Conservation (phyloP, 495 filamentous ascomycete species). For the Penicillium simplicissimum region DNA sequence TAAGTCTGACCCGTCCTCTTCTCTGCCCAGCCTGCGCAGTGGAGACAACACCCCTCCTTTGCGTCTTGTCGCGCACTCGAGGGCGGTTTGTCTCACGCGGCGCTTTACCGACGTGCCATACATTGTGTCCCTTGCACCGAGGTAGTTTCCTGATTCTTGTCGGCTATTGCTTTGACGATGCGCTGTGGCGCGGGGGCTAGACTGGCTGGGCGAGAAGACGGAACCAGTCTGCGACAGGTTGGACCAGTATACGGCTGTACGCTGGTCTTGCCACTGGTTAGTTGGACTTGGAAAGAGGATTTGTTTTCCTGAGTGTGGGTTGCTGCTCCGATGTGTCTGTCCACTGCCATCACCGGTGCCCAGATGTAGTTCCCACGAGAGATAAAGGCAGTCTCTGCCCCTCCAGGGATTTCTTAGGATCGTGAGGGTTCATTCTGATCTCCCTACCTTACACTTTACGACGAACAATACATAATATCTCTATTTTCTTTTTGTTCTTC, state of each 20-base stretch:
- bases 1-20: not conserved
- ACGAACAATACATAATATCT: not conserved
- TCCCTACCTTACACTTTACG: not conserved
- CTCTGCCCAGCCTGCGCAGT: not conserved
- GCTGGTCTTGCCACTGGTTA: too few species aligned
- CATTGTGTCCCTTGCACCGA: not conserved
- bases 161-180: conserved; percentile 3
- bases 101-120: not conserved
- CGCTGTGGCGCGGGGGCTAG: not conserved
- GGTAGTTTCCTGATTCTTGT: not conserved
- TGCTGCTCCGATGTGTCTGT: not conserved
- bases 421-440: not conserved
- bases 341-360: not conserved
- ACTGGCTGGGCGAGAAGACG: conserved; percentile 2
- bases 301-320: not conserved
- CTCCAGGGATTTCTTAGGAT: not conserved
- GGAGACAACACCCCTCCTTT: not conserved
- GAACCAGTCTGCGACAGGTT: not conserved
- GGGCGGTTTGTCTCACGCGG: not conserved
- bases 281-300: not conserved
- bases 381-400: not conserved
- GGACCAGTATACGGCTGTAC: too few species aligned
- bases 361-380: not conserved
- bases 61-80: not conserved
- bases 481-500: not conserved